Base-by-base conservation (phyloP, 106 monocot species). In the Ottelia alismoides region DNA sequence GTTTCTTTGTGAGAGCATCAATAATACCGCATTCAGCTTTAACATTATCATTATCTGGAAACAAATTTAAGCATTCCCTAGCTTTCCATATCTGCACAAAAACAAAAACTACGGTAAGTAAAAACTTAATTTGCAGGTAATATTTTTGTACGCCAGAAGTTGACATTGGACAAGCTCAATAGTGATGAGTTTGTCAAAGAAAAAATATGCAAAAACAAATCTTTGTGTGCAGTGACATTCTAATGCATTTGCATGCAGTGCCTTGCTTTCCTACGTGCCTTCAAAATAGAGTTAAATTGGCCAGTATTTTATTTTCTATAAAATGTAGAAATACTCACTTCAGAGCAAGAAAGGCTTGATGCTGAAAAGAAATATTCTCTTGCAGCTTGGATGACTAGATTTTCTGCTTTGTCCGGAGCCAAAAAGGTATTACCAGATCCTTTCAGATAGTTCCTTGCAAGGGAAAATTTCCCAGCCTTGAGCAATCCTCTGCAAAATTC, bases 311-410 rank as follows among this genome's bases (percentile, higher is more conserved):
- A n/a, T n/a, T n/a, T n/a, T n/a, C n/a, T n/a, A n/a, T n/a, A n/a
- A 43, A 43, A 43, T 7, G 40, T 7, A 7, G 16, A 28, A 25
- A 56, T 54, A 72, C 78, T 66, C 28, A 84, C 93, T 60, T 96
- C 94, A 56, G 62, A 53, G 50, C 78, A 75, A 57, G 67, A 62
- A 66, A 94, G 81, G 55, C 79, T 84, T 43, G 94, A 88, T 28
- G 94, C 88, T 12, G 84, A 94, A 61, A 88, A 94, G 58, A 94
- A 94, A 74, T 88, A 94, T 45, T 94, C 94, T 55, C 78, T 75
- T 65, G 88, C 88, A 44, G 84, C 94, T 67, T 83, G 88, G 61
- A 94, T 74, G 46, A 94, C 88, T 20, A 94, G 68, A 65, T 61
- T 73, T 69, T 94, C 94, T 50, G 84, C 84, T 52, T 94, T 94